phyloP scores from a whole-genome alignment of 2,329 filamentous ascomycete species.

The Trichophyton mentagrophytes region DNA sequence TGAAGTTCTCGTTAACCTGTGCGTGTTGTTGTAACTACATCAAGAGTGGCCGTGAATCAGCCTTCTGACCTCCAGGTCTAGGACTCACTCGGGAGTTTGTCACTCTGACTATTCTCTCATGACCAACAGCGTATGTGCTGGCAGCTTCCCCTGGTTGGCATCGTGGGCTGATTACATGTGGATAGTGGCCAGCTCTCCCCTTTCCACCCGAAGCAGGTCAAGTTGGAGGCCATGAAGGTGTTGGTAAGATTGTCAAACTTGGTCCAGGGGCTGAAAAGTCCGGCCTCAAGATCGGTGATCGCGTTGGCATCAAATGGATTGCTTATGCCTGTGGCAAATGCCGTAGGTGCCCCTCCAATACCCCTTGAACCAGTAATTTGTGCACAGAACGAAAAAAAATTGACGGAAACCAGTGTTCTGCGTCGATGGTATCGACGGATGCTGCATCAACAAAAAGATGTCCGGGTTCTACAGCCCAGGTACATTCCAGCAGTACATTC shows the following conservation, averaged over 20 bases:
- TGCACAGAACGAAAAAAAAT: not conserved
- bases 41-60: too few relatives aligned
- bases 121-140: constrained; percentile 29
- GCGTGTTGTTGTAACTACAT: constrained; percentile 11
- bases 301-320: constrained; percentile 60
- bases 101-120: constrained; percentile 50
- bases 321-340: constrained; percentile 44
- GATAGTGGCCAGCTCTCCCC: constrained; percentile 45
- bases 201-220: constrained; percentile 48
- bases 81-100: constrained; percentile 52
- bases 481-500: constrained; percentile 59
- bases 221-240: constrained; percentile 57
- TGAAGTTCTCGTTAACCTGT: constrained; percentile 52
- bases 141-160: not conserved
- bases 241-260: constrained; percentile 52
- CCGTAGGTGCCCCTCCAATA: constrained; percentile 22
- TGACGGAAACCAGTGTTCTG: constrained; percentile 32
- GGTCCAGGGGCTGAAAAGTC: constrained; percentile 46
- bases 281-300: constrained; percentile 50
- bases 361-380: not conserved
- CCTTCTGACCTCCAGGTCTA: not conserved
- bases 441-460: constrained; percentile 45
- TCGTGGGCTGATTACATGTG: constrained; percentile 1
- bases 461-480: constrained; percentile 57
- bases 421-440: constrained; percentile 41